Evolutionary conservation across 352 stramenopile species (phyloP).

Genomic region (Phytophthora capsici): DNA sequence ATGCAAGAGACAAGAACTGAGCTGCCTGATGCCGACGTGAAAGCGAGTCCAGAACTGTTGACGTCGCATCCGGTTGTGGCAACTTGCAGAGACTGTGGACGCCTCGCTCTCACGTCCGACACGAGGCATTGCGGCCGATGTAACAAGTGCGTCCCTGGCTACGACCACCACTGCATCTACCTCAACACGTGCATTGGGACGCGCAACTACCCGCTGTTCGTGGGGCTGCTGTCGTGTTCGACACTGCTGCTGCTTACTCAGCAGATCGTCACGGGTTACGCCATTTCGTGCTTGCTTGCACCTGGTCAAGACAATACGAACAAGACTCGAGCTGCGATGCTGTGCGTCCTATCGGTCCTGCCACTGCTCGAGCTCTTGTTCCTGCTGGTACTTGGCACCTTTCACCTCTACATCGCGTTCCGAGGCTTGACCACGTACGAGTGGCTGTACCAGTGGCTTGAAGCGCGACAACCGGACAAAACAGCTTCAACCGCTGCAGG

Average conservation of each 20-base stretch:
- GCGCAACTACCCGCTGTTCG: conserved; percentile 71
- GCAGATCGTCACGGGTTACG: conserved; percentile 52
- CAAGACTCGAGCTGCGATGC: conserved; percentile 19
- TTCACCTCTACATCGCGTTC: conserved; percentile 71
- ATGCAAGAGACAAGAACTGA: conserved; percentile 6
- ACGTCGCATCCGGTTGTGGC: conserved; percentile 19
- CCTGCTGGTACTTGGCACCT: conserved; percentile 60
- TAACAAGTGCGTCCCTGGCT: conserved; percentile 93
- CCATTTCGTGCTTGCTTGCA: conserved; percentile 37
- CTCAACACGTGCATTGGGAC: conserved; percentile 94
- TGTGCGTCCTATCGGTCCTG: conserved; percentile 49
- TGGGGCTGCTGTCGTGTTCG: conserved; percentile 59
- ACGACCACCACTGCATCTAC: conserved; percentile 96
- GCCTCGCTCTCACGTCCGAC: conserved; percentile 18
- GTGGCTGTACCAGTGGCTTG: conserved; percentile 57
- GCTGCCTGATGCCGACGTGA: background rate
- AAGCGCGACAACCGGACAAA: conserved; percentile 12
- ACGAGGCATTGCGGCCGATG: conserved; percentile 92
- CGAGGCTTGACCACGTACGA: conserved; percentile 61
- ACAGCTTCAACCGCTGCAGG: background rate
- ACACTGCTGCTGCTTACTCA: conserved; percentile 66
- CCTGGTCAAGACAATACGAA: background rate
- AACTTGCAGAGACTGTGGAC: conserved; percentile 48
- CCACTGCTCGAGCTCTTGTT: conserved; percentile 64
- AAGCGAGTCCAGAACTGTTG: conserved; percentile 3